phyloP scores from a whole-genome alignment of 352 stramenopile genomes.

The Ophiocytium majus region DNA sequence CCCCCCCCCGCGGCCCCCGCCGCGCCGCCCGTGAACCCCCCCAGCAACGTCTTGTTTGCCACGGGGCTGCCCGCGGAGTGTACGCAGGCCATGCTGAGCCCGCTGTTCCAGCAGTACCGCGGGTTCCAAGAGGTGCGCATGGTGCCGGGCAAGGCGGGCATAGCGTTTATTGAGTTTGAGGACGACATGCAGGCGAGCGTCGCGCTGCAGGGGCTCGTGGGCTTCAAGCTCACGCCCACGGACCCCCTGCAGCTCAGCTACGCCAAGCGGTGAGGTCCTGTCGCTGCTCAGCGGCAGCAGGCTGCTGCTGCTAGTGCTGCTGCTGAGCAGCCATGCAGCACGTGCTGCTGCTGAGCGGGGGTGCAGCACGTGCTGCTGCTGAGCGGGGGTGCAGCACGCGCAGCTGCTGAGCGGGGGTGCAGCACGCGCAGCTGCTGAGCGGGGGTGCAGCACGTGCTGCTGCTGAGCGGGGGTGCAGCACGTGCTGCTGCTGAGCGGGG shows the following conservation, averaged over 20 bases:
- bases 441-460: too few species aligned
- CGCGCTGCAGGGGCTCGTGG: slow-evolving; percentile 67
- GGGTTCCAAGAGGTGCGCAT: slow-evolving; percentile 90
- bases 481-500: too few species aligned
- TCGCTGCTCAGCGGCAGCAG: too few species aligned
- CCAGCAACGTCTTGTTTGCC: slow-evolving; percentile 79
- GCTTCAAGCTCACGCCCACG: slow-evolving; percentile 71
- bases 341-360: too few species aligned
- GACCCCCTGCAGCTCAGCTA: slow-evolving; percentile 68
- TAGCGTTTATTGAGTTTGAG: slow-evolving; percentile 94
- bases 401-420: too few species aligned
- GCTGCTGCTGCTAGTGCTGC: too few species aligned
- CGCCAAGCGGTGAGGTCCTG: slow-evolving; percentile 58
- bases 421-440: too few species aligned
- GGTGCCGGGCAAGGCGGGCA: slow-evolving; percentile 81
- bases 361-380: too few species aligned
- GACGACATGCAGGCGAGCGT: slow-evolving; percentile 63
- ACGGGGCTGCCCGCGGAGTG: slow-evolving; percentile 85
- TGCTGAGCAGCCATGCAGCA: too few species aligned
- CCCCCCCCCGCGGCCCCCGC: slow-evolving; percentile 18
- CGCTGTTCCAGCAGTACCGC: slow-evolving; percentile 94
- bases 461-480: too few species aligned
- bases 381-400: too few species aligned
- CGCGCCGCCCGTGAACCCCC: neutral
- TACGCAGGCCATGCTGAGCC: slow-evolving; percentile 90